phyloP scores from a whole-genome alignment of 495 filamentous ascomycete species.

The Xylaria bambusicola region DNA sequence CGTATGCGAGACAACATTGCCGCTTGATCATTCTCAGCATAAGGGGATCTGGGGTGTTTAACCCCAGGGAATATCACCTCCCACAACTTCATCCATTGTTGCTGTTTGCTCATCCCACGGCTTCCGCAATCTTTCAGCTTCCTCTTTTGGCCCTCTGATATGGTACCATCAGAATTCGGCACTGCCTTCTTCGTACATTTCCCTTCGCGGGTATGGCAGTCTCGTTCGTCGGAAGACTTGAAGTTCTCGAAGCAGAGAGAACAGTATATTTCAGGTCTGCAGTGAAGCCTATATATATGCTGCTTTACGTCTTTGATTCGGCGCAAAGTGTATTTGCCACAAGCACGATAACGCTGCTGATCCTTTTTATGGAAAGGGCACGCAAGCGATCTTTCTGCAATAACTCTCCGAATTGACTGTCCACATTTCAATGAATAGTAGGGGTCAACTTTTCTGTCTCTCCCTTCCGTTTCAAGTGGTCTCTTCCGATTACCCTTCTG shows the following conservation, averaged over 20 bases:
- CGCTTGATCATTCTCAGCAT: slow-evolving; percentile 17
- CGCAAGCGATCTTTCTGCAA: slow-evolving; percentile 6
- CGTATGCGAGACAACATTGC: slow-evolving; percentile 12
- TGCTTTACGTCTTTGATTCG: slow-evolving; percentile 29
- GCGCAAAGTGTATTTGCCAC: slow-evolving; percentile 17
- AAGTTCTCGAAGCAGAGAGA: slow-evolving; percentile 20
- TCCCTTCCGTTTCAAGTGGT: no score
- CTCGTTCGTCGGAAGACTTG: slow-evolving; percentile 9
- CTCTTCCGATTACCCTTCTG: no score
- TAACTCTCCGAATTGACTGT: not conserved
- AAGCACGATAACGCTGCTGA: slow-evolving; percentile 14
- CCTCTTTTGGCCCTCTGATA: slow-evolving; percentile 21
- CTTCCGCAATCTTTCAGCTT: slow-evolving; percentile 17
- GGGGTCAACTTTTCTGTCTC: no score
- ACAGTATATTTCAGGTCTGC: slow-evolving; percentile 22
- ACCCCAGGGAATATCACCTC: slow-evolving; percentile 17
- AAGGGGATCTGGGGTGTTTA: slow-evolving; percentile 17
- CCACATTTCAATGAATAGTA: not conserved
- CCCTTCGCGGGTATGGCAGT: slow-evolving; percentile 9
- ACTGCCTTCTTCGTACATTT: not conserved
- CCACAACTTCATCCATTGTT: slow-evolving; percentile 24
- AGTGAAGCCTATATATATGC: slow-evolving; percentile 23
- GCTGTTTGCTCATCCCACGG: slow-evolving; percentile 12
- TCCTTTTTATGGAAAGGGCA: slow-evolving; percentile 25
- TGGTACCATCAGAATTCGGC: slow-evolving; percentile 16